Evolutionary conservation across 2,329 filamentous ascomycete species (phyloP), one percentile per base, ranked within the genome.

Genomic region (Botrytis cinerea): DNA sequence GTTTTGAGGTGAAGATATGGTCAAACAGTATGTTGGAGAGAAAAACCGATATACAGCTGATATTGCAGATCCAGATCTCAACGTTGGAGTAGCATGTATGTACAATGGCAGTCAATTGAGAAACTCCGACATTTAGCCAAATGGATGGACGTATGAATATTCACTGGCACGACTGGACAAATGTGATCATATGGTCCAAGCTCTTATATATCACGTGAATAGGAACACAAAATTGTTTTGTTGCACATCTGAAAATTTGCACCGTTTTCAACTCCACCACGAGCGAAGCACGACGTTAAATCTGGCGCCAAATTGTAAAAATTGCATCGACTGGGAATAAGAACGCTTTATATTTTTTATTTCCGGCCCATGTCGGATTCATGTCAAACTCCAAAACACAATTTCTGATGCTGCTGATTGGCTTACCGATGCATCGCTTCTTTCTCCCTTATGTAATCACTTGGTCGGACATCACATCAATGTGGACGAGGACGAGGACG

Each of bases 281-380:
- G n/a, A 57, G 3, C 14, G n/a, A 57, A 57, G 28, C 14, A 28
- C n/a, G n/a, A 4, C 14, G 51, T 57, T 14, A 32, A 18, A 28
- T 35, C 16, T 57, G 2, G 51, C 7, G n/a, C 14, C 51, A 57
- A 57, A 28, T 18, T 28, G 6, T 18, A 28, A 18, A 57, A 28
- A 18, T 57, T 57, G 18, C 51, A 57, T 57, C 51, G 51, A 28
- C 51, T 57, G 51, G 51, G 51, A 60, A 60, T 60, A 60, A 60
- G 32, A 22, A 35, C 28, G 22, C 28, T 54, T 54, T 54, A n/a
- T 25, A 14, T 28, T 35, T 35, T 35, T 60, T 60, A 32, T 60
- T 35, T 60, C 51, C 51, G 51, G n/a, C 14, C 14, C 51, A 6
- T 54, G 48, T 54, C 48, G 12, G 12, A 54, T 54, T 54, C 6